phyloP scores from a whole-genome alignment of 2,329 filamentous ascomycete genomes.

The Bipolaris zeicola region DNA sequence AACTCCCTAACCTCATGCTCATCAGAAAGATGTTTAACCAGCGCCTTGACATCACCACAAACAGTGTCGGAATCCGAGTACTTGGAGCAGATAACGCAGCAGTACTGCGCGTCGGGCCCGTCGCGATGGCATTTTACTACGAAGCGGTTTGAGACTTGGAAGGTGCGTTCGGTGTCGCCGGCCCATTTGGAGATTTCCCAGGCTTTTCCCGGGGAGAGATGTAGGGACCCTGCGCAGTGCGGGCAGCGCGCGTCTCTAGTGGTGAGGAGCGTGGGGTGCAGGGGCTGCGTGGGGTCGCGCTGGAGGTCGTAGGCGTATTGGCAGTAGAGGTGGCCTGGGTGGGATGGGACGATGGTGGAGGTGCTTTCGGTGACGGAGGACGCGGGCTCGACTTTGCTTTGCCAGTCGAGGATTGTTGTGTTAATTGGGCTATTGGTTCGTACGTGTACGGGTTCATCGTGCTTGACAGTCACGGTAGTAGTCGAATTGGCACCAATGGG shows the following conservation, averaged over 20 bases:
- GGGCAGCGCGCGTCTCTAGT: constrained; percentile 38
- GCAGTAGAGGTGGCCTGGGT: constrained; percentile 34
- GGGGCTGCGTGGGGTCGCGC: constrained; percentile 31
- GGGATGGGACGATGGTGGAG: constrained; percentile 27
- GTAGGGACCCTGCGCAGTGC: constrained; percentile 34
- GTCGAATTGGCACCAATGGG: constrained; percentile 15
- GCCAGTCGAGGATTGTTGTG: constrained; percentile 32
- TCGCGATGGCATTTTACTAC: constrained; percentile 45
- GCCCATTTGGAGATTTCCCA: constrained; percentile 45
- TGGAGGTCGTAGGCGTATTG: constrained; percentile 43
- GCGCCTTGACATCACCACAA: constrained; percentile 46
- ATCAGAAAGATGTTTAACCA: constrained; percentile 43
- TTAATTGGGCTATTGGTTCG: constrained; percentile 30
- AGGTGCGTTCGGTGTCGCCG: constrained; percentile 38
- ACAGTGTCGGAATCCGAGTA: constrained; percentile 35
- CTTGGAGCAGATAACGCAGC: constrained; percentile 42
- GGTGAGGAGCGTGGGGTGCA: constrained; percentile 33
- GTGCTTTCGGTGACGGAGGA: constrained; percentile 32
- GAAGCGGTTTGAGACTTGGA: constrained; percentile 44
- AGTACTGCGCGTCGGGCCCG: constrained; percentile 41
- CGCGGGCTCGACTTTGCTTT: constrained; percentile 23
- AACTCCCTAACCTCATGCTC: constrained; percentile 41
- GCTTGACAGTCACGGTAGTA: constrained; percentile 35
- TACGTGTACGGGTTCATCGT: constrained; percentile 17
- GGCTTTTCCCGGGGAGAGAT: constrained; percentile 43